Percentiles rank a stretch among this genome's conserved stretches.
Evolutionary conservation across 345 rosid species (phyloP).

Genomic region (Camelina sativa): DNA sequence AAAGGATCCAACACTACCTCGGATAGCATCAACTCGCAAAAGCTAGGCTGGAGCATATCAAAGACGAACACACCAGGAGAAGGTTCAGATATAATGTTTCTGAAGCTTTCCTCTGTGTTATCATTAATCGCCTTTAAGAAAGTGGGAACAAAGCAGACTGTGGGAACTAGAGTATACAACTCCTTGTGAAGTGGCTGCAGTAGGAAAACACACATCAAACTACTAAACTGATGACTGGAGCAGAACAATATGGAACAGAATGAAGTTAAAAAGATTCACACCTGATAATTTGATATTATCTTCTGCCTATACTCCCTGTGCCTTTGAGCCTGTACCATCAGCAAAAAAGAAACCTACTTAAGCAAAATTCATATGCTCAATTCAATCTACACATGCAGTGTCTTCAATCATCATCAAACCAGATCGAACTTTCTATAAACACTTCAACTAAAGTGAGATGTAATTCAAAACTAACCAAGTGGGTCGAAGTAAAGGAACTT

Average conservation of each 20-base stretch:
- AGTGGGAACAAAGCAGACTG: conserved; percentile 65
- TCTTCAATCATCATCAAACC: neutral
- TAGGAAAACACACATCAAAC: conserved; percentile 33
- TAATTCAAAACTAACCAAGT: neutral
- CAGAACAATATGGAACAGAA: conserved; percentile 4
- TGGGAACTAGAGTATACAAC: conserved; percentile 58
- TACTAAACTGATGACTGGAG: conserved; percentile 2
- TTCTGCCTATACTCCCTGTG: conserved; percentile 82
- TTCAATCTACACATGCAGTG: neutral
- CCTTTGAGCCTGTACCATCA: conserved; percentile 60
- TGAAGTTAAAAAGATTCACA: conserved; percentile 33
- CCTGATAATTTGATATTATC: conserved; percentile 80
- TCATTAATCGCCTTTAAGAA: conserved; percentile 69
- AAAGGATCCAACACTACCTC: conserved; percentile 58
- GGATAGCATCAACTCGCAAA: conserved; percentile 70
- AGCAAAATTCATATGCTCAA: neutral
- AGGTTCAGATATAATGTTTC: conserved; percentile 76
- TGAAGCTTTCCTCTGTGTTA: conserved; percentile 70
- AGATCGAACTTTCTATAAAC: neutral
- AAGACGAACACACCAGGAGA: conserved; percentile 77
- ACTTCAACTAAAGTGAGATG: neutral
- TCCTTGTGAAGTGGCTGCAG: conserved; percentile 82
- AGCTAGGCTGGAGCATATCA: conserved; percentile 77
- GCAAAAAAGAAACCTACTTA: neutral
- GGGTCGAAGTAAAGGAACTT: neutral